Evolutionary conservation across 192 early-diverging fungal species (phyloP).

Genomic region (Entomortierella lignicola): DNA sequence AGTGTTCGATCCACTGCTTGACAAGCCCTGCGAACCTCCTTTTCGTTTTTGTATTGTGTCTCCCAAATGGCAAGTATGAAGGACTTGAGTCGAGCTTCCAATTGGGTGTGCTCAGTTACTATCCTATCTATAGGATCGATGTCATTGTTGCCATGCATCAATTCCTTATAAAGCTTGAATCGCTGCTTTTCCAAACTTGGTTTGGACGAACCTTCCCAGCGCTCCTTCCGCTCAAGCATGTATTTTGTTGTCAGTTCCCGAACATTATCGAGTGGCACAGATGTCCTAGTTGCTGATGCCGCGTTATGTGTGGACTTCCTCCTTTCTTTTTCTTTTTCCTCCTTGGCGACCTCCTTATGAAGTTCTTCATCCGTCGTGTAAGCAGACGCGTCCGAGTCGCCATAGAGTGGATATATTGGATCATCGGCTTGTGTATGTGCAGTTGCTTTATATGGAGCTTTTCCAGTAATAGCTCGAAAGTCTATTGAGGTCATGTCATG

Average conservation of each 20-base stretch:
- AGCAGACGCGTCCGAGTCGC: conserved; percentile 41
- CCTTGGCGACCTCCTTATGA: conserved; percentile 26
- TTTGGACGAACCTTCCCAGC: background rate
- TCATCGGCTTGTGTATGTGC: background rate
- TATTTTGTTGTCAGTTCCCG: conserved; percentile 8
- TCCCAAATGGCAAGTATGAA: conserved; percentile 8
- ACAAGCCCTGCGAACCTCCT: conserved; percentile 23
- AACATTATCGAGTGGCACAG: background rate
- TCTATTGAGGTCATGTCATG: conserved; percentile 29
- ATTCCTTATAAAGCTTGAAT: background rate
- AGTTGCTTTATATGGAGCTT: background rate
- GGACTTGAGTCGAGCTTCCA: background rate
- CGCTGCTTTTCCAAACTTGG: background rate
- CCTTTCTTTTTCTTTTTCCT: conserved; percentile 10
- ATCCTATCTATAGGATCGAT: background rate
- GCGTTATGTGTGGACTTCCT: background rate
- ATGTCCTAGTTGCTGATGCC: background rate
- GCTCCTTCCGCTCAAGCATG: conserved; percentile 1
- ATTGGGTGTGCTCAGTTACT: background rate
- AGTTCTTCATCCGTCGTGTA: conserved; percentile 50
- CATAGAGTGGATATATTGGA: conserved; percentile 26
- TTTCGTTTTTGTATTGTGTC: conserved; percentile 14
- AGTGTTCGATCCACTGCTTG: conserved; percentile 29
- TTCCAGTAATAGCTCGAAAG: conserved; percentile 18
- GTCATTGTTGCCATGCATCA: background rate